Percentiles rank a stretch among this genome's conserved stretches.
Evolutionary conservation across 2,329 filamentous ascomycete genomes (phyloP).

Genomic region (Pezicula radicicola): DNA sequence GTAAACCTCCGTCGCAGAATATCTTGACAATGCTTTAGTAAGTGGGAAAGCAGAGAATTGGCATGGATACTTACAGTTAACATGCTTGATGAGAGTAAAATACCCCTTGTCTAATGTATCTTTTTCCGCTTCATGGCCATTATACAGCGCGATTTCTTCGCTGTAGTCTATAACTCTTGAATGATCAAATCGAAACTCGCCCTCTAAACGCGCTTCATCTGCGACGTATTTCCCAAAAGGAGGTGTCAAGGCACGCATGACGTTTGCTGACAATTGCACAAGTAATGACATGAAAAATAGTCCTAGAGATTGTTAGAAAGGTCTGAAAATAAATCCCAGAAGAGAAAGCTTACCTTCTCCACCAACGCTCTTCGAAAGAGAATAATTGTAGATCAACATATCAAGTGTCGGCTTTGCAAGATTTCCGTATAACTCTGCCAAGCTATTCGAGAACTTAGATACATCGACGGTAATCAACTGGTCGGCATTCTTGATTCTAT

Average conservation of each 20-base stretch:
- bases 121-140: constrained; percentile 90
- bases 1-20: constrained; percentile 89
- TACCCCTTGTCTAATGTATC: constrained; percentile 97
- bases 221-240: constrained; percentile 98
- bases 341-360: constrained; percentile 58
- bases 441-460: constrained; percentile 89
- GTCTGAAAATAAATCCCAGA: background rate
- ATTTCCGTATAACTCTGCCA: constrained; percentile 95
- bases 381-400: constrained; percentile 96
- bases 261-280: constrained; percentile 83
- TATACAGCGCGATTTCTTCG: constrained; percentile 91
- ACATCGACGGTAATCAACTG: constrained; percentile 97
- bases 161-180: constrained; percentile 92
- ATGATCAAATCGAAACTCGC: constrained; percentile 95
- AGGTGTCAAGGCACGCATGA: constrained; percentile 92
- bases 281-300: constrained; percentile 93
- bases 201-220: constrained; percentile 90
- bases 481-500: constrained; percentile 97
- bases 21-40: constrained; percentile 39
- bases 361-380: constrained; percentile 89
- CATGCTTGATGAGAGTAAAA: constrained; percentile 98
- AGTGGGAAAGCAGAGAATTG: background rate
- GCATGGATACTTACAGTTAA: constrained; percentile 55
- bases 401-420: constrained; percentile 91
- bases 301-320: constrained; percentile 30